Evolutionary conservation across 495 filamentous ascomycete genomes (phyloP), one percentile per base, ranked within the genome.

Genomic region (Hypoxylon rickii): DNA sequence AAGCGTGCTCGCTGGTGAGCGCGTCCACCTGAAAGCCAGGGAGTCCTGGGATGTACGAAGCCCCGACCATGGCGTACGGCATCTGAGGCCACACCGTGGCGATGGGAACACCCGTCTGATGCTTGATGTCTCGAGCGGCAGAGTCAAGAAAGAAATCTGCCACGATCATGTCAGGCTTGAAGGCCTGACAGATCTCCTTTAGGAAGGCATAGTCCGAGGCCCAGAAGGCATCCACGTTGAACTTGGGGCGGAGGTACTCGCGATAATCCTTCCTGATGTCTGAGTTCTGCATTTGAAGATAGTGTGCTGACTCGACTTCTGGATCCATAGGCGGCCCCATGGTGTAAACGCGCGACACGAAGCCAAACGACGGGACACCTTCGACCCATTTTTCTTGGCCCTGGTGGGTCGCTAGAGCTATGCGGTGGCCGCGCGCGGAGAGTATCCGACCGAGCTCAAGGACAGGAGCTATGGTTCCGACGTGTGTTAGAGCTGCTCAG

Each of bases 331-430:
- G 67, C 47, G 22, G 50, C 11, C 62, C 48, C 40, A 65, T 51
- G 24, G 51, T 21, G 51, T 63, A 36, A 54, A 64, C 47, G 4
- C 31, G 16, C n/a, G 47, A 44, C 18, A 72, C 24, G 55, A 70
- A 75, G 2, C 38, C 44, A 52, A 67, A 73, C 49, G 67, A 73
- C 33, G 40, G 39, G 7, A 6, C 21, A 16, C 32, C 26, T 6
- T 66, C 50, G 18, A 63, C 46, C 68, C 67, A 73, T 48, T 59
- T 39, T 50, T 73, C 71, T 33, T 72, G 70, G 7, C 67, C 67
- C 7, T 69, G 46, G 19, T 73, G 63, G 8, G 72, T 75, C 12
- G 74, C 72, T 12, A 76, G 73, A 31, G 70, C 65, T 31, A 75
- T 55, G 10, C 32, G 58, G 46, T 76, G 71, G 12, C 73, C 72